Evolutionary conservation across 441 rosid species (phyloP), one percentile per base, ranked within the genome.

Genomic region (Hypseocharis bilobata): DNA sequence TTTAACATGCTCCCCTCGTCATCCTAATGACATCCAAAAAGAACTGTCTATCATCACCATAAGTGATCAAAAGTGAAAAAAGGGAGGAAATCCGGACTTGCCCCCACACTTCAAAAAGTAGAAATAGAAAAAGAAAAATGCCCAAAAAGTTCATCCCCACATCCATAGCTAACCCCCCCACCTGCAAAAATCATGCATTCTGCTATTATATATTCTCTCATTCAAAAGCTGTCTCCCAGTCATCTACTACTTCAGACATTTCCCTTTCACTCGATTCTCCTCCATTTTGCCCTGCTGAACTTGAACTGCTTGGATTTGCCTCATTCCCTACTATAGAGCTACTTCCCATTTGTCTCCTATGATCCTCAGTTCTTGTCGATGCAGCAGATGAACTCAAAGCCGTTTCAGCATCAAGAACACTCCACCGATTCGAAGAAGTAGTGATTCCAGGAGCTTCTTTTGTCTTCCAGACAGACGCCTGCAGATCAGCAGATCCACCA

Each of bases 161-260:
- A 56, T 56, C 27, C 60, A 56, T 36, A 19, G 36, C 32, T 28
- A 27, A 14, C 5, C 36, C 60, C 36, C 17, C 7, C 14, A 38
- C 34, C n/a, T n/a, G n/a, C n/a, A n/a, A 56, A 56, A 56, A 56
- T 56, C 28, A 36, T 56, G 34, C 60, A 32, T 56, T 34, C 60
- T 14, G 36, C 36, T 16, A 19, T n/a, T 6, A 56, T 56, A 25
- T 11, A 30, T 19, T 56, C 27, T 28, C 64, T 83, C 78, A 87
- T 22, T 83, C 87, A 28, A 77, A 91, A 67, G 92, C 94, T 68
- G 89, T 81, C 78, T 91, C 98, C 98, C 99, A 94, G 70, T 91
- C 92, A 74, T 94, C 98, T 52, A 73, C 94, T 63, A 89, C 96
- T 29, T 86, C 89, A 8, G 70, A 57, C 54, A 14, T 38, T 74